Evolutionary conservation across 2,329 filamentous ascomycete genomes (phyloP).

Genomic region (Diaporthe citri): DNA sequence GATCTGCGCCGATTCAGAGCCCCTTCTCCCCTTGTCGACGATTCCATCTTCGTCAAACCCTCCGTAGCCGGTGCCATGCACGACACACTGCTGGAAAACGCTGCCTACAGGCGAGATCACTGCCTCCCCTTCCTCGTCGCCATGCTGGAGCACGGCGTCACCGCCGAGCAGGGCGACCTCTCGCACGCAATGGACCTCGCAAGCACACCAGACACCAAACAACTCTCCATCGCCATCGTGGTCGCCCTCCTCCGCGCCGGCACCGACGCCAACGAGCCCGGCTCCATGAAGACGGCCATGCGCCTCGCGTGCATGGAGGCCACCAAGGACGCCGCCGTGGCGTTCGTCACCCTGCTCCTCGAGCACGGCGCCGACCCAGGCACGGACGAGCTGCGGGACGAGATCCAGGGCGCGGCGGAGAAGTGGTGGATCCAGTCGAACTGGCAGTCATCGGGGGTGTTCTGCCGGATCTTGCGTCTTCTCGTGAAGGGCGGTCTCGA

Average conservation of each 20-base stretch:
- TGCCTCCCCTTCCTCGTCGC: neutral
- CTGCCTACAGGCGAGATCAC: neutral
- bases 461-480: neutral
- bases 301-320: neutral
- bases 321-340: neutral
- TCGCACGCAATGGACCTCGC: neutral
- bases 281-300: neutral
- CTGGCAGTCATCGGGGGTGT: neutral
- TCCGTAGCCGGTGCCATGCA: neutral
- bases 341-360: neutral
- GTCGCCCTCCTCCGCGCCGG: neutral
- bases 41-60: neutral
- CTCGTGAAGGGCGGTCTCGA: neutral
- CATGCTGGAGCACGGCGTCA: neutral
- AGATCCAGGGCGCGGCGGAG: neutral
- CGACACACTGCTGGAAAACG: fast-evolving
- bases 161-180: neutral
- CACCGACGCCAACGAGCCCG: neutral
- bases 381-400: neutral
- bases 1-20: too few species aligned
- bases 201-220: fast-evolving
- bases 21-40: too few species aligned
- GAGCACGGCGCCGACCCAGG: neutral
- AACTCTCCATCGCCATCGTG: neutral
- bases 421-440: neutral